phyloP scores from a whole-genome alignment of 176 grass and related monocot species.

The Thinopyrum elongatum region DNA sequence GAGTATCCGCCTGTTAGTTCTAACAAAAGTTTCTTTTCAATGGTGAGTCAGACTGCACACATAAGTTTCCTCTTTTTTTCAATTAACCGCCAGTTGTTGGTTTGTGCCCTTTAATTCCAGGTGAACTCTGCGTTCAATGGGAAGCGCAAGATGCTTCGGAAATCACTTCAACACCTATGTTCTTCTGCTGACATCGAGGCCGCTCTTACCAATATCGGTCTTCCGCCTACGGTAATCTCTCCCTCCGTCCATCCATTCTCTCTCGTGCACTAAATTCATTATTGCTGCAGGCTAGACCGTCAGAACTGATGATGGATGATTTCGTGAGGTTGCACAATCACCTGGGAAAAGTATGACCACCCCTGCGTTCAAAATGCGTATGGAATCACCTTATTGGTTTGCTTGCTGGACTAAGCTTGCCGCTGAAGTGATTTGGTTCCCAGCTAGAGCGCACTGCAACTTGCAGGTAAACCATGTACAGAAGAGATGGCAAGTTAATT shows the following conservation, averaged over 20 bases:
- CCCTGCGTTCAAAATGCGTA: background rate
- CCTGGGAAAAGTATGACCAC: slow-evolving; percentile 44
- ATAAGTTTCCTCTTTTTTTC: background rate
- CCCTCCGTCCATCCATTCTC: background rate
- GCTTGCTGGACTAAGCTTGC: background rate
- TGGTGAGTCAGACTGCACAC: slow-evolving; percentile 43
- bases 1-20: slow-evolving; percentile 77
- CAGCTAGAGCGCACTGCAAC: background rate
- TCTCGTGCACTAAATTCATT: background rate
- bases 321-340: slow-evolving; percentile 89
- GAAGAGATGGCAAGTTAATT: background rate
- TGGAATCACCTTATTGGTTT: background rate
- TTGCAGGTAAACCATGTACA: slow-evolving; percentile 17
- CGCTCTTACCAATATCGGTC: slow-evolving; percentile 62
- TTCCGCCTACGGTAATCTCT: slow-evolving; percentile 65
- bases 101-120: slow-evolving; percentile 36
- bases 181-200: slow-evolving; percentile 67
- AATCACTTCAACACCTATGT: slow-evolving; percentile 76
- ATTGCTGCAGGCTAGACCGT: slow-evolving; percentile 77
- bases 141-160: slow-evolving; percentile 96
- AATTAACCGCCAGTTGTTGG: background rate
- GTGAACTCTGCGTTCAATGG: slow-evolving; percentile 91
- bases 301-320: slow-evolving; percentile 71
- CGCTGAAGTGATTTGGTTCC: background rate
- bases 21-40: slow-evolving; percentile 84